Evolutionary conservation across 1,139 yeast genomes (phyloP).

Genomic region (Yamadazyma atmosphaerica): DNA sequence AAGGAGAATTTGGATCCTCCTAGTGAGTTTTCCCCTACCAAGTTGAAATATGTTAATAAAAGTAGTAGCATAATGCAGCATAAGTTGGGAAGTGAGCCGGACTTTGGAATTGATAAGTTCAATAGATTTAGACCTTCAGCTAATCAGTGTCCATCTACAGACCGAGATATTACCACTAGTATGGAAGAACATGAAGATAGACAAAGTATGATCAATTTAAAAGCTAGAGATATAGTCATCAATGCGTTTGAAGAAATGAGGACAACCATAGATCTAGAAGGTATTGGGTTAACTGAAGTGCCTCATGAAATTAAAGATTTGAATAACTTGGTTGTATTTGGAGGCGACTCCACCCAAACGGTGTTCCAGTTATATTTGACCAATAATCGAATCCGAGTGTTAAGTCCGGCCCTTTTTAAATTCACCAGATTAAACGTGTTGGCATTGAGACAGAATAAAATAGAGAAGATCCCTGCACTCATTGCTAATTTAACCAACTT

Average conservation of each 20-base stretch:
- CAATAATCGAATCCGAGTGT: slow-evolving; percentile 31
- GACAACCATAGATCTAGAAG: slow-evolving; percentile 36
- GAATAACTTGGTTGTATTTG: slow-evolving; percentile 42
- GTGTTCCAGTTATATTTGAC: slow-evolving; percentile 41
- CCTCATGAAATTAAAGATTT: slow-evolving; percentile 48
- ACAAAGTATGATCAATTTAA: slow-evolving; percentile 16
- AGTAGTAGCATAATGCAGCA: slow-evolving; percentile 6
- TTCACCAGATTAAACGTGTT: slow-evolving; percentile 45
- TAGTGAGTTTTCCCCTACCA: slow-evolving; percentile 7
- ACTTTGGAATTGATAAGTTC: slow-evolving; percentile 48
- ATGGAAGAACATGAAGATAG: slow-evolving; percentile 12
- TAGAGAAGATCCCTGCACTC: slow-evolving; percentile 34
- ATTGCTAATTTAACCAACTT: slow-evolving; percentile 33
- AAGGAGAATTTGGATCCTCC: slow-evolving; percentile 8
- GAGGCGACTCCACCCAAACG: slow-evolving; percentile 22
- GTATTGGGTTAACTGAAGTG: slow-evolving; percentile 36
- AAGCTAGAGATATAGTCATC: slow-evolving; percentile 35
- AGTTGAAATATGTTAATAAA: not conserved
- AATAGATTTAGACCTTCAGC: slow-evolving; percentile 37
- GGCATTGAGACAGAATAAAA: slow-evolving; percentile 40
- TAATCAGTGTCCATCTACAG: slow-evolving; percentile 33
- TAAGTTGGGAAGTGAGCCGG: slow-evolving; percentile 41
- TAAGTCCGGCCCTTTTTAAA: slow-evolving; percentile 42
- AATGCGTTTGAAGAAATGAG: slow-evolving; percentile 41
- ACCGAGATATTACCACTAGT: slow-evolving; percentile 19